Evolutionary conservation across 1,139 yeast genomes (phyloP), one percentile per base, ranked within the genome.

Genomic region (Magnusiomyces tetraspermus): DNA sequence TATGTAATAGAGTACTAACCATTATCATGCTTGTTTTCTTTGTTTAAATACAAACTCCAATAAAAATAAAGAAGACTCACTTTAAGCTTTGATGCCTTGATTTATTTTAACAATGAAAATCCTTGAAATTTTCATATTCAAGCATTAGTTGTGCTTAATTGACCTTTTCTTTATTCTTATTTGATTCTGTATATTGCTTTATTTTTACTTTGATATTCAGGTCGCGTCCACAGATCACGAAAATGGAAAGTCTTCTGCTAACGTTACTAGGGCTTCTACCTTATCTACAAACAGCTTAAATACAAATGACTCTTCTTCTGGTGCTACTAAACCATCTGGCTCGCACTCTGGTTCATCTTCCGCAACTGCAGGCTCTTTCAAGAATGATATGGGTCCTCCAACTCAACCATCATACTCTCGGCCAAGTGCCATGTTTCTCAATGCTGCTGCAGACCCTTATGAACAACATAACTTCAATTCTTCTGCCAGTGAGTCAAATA

Each of bases 361-460:
- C n/a, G n/a, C n/a, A n/a, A n/a, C n/a, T n/a, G n/a, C n/a, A n/a
- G n/a, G n/a, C n/a, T n/a, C n/a, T n/a, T n/a, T n/a, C n/a, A n/a
- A n/a, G n/a, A n/a, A n/a, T n/a, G n/a, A n/a, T n/a, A n/a, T n/a
- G n/a, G n/a, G n/a, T n/a, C n/a, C n/a, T n/a, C 10, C 38, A 33
- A 15, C 38, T 15, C 38, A 15, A 17, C 38, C 38, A n/a, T 17
- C 38, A 33, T 17, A 15, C 43, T 40, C 49, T 1, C 43, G 53
- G 17, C 53, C 53, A 2, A 48, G 51, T n/a, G 54, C 54, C 40
- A 23, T 46, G 28, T 52, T 44, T 28, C 47, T 52, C 26, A 45
- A 37, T 13, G 43, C 46, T 13, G 52, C 38, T 19, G 31, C 47
- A 2, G 51, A 52, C 31, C 51, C 51, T 19, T 48, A 51, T 36